A percentile compares a stretch with the other conserved stretches of the same genome.
Evolutionary conservation across 2,329 filamentous ascomycete species (phyloP).

Genomic region (Talaromyces sp.): DNA sequence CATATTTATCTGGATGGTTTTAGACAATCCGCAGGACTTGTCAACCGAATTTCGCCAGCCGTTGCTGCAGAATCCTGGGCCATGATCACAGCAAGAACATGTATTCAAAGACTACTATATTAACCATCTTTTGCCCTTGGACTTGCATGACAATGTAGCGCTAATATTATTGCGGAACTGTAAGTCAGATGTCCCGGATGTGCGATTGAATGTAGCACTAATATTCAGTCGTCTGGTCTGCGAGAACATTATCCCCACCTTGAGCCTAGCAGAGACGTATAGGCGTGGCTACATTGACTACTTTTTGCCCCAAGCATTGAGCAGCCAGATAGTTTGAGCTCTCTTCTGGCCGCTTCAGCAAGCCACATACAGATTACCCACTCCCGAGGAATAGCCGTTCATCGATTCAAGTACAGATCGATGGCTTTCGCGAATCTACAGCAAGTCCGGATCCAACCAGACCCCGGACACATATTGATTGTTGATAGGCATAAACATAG

Average conservation of each 20-base stretch:
- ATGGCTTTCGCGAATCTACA: background rate
- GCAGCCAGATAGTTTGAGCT: background rate
- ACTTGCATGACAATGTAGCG: background rate
- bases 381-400: background rate
- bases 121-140: background rate
- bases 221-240: background rate
- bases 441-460: background rate
- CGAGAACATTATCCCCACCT: background rate
- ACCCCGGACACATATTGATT: no score
- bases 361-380: background rate
- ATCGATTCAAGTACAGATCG: background rate
- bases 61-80: background rate
- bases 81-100: background rate
- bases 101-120: background rate
- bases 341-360: background rate
- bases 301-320: background rate
- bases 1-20: background rate
- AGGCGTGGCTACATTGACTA: background rate
- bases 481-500: no score
- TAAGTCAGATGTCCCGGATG: background rate
- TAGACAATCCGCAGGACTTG: background rate
- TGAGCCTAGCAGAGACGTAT: background rate
- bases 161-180: background rate
- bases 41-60: background rate
- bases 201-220: background rate